Conservation (phyloP, 495 filamentous ascomycete species). For the Zalerion maritima region DNA sequence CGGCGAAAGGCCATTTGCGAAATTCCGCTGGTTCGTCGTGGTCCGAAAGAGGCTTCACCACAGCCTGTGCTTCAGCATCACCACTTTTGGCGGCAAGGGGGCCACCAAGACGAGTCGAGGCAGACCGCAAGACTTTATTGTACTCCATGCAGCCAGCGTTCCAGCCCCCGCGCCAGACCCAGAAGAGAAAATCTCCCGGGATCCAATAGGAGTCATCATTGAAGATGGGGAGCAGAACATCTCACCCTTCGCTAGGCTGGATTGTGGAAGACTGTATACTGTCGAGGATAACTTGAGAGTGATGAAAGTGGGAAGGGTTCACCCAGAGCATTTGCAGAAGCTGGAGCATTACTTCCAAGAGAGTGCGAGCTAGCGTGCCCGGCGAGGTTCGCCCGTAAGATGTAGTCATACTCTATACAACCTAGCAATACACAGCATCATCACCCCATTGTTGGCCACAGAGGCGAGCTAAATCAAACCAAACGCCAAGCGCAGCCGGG, state of each 20-base stretch:
- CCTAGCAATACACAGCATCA: too few species aligned
- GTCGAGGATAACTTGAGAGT: slow-evolving; percentile 18
- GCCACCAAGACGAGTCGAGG: slow-evolving; percentile 3
- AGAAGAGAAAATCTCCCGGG: slow-evolving; percentile 12
- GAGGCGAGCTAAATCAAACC: too few species aligned
- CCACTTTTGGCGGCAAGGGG: slow-evolving; percentile 7
- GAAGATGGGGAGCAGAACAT: slow-evolving; percentile 16
- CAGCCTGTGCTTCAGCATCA: slow-evolving; percentile 20
- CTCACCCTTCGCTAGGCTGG: slow-evolving; percentile 17
- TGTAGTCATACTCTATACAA: too few species aligned
- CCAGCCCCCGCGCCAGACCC: slow-evolving; percentile 11
- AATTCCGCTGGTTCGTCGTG: slow-evolving; percentile 20
- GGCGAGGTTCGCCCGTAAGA: too few species aligned
- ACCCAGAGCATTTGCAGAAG: slow-evolving; percentile 7
- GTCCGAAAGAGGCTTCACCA: slow-evolving; percentile 14
- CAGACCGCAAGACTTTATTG: slow-evolving; percentile 11
- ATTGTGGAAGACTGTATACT: slow-evolving; percentile 18
- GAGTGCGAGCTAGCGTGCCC: slow-evolving; percentile 7
- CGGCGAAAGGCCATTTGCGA: slow-evolving; percentile 10
- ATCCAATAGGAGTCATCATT: slow-evolving; percentile 16
- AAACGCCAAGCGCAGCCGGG: too few species aligned
- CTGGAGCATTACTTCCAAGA: slow-evolving; percentile 16
- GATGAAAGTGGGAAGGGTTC: slow-evolving; percentile 19
- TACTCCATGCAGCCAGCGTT: slow-evolving; percentile 12
- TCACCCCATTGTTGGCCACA: too few species aligned